These are phyloP conservation scores for Poterioochromonas sp. DNA, from an alignment of 352 stramenopile species.

Conservation along the genomic window DNA sequence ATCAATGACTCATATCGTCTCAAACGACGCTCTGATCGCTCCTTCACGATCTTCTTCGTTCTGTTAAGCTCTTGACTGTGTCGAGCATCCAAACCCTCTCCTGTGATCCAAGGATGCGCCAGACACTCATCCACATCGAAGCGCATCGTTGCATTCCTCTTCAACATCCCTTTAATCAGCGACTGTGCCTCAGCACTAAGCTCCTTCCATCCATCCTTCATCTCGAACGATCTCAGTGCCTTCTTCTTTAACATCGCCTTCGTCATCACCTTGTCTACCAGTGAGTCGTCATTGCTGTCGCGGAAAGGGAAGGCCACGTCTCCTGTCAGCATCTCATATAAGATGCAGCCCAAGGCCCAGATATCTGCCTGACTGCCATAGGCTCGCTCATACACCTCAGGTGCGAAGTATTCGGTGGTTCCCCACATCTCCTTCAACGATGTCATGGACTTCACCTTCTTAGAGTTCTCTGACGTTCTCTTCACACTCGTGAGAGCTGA, in stretches of 20 bases:
- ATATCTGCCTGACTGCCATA: constrained; percentile 5
- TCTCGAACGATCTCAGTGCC: background rate
- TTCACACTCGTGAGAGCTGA: background rate
- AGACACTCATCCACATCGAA: background rate
- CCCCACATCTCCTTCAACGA: background rate
- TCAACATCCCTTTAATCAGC: background rate
- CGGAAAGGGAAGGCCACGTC: background rate
- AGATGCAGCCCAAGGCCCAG: background rate
- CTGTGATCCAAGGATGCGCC: background rate
- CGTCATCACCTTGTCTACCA: background rate
- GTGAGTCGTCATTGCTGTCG: background rate
- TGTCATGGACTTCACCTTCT: background rate
- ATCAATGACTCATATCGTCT: too few relatives aligned
- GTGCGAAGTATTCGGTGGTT: constrained; percentile 19
- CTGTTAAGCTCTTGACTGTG: too few relatives aligned
- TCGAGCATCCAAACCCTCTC: too few relatives aligned
- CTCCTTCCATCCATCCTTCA: background rate
- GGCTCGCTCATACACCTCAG: background rate
- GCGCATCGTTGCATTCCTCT: background rate
- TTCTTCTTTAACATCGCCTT: background rate
- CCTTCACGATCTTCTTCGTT: too few relatives aligned
- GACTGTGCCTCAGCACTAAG: background rate
- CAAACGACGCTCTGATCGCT: too few relatives aligned
- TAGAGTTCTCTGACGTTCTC: background rate
- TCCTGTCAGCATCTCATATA: constrained; percentile 9